Evolutionary conservation across 768 basidiomycete species (phyloP).

Genomic region (Suillus tomentosus): DNA sequence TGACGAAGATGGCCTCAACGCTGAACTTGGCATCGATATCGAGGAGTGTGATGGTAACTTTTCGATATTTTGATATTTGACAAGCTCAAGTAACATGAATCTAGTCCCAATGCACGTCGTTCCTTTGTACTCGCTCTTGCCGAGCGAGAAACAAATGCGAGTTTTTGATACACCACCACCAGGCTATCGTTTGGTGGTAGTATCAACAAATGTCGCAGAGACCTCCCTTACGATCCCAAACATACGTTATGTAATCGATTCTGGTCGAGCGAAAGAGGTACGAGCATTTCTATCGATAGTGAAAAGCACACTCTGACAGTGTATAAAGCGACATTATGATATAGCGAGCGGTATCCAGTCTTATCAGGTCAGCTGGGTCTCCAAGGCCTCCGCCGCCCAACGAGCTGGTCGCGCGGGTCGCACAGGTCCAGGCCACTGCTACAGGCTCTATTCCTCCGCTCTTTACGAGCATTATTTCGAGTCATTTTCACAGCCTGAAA

Average conservation of each 20-base stretch:
- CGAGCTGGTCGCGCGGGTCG: conserved; percentile 96
- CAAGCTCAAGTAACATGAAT: conserved; percentile 1
- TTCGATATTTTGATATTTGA: conserved; percentile 10
- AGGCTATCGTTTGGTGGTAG: conserved; percentile 84
- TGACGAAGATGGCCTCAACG: conserved; percentile 53
- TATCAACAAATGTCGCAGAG: conserved; percentile 96
- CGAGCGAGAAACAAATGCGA: conserved; percentile 93
- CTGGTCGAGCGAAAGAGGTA: conserved; percentile 94
- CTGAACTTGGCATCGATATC: conserved; percentile 57
- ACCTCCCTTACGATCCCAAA: conserved; percentile 97
- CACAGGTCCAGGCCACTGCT: conserved; percentile 97
- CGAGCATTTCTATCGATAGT: conserved; percentile 9
- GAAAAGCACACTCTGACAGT: conserved; percentile 5
- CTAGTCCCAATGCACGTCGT: conserved; percentile 92
- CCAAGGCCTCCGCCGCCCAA: conserved; percentile 93
- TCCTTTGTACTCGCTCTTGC: conserved; percentile 88
- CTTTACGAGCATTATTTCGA: conserved; percentile 93
- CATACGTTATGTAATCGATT: conserved; percentile 97
- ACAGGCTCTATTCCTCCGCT: conserved; percentile 94
- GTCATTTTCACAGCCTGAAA: conserved; percentile 85
- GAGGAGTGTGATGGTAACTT: conserved; percentile 69
- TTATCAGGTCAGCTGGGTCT: conserved; percentile 91
- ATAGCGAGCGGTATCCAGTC: conserved; percentile 80
- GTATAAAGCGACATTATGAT: conserved; percentile 65
- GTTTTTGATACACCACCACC: conserved; percentile 87